Evolutionary conservation across 495 filamentous ascomycete genomes (phyloP).

Genomic region (Haplographium delicatum): DNA sequence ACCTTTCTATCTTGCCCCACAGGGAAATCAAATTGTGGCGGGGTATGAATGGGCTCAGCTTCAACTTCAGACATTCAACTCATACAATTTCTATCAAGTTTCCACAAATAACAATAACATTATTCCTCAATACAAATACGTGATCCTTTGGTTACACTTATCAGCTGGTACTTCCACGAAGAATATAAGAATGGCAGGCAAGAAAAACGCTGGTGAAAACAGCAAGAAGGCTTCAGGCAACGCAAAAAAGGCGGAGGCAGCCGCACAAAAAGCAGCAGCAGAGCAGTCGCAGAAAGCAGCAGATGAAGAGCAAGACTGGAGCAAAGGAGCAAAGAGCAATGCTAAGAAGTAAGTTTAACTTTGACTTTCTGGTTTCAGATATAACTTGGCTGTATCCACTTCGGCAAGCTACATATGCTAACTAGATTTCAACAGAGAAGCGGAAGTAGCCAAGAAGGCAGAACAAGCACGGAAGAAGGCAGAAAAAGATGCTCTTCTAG

Average conservation of each 20-base stretch:
- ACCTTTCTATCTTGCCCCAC: too few relatives aligned
- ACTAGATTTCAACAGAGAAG: slow-evolving; percentile 52
- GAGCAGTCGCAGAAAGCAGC: slow-evolving; percentile 62
- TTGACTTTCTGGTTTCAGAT: not conserved
- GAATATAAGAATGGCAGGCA: slow-evolving; percentile 58
- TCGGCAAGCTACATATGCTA: slow-evolving; percentile 2
- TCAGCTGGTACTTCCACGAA: too few relatives aligned
- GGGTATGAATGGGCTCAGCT: too few relatives aligned
- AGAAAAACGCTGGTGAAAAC: slow-evolving; percentile 67
- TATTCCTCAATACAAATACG: too few relatives aligned
- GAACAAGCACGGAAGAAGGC: slow-evolving; percentile 84
- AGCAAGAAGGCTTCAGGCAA: slow-evolving; percentile 89
- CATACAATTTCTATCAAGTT: too few relatives aligned
- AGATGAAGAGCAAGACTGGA: slow-evolving; percentile 74
- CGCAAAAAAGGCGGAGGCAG: slow-evolving; percentile 87
- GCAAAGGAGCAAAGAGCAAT: slow-evolving; percentile 75
- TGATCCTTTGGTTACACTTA: not conserved
- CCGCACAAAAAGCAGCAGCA: slow-evolving; percentile 66
- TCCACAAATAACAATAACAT: too few relatives aligned
- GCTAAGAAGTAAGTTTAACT: slow-evolving; percentile 75
- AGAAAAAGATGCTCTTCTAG: slow-evolving; percentile 75
- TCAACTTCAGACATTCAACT: too few relatives aligned
- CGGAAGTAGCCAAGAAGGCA: slow-evolving; percentile 78
- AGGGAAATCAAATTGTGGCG: too few relatives aligned
- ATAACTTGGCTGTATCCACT: not conserved